phyloP scores from a whole-genome alignment of 2,329 filamentous ascomycete genomes.

The Erysiphe pulchra region DNA sequence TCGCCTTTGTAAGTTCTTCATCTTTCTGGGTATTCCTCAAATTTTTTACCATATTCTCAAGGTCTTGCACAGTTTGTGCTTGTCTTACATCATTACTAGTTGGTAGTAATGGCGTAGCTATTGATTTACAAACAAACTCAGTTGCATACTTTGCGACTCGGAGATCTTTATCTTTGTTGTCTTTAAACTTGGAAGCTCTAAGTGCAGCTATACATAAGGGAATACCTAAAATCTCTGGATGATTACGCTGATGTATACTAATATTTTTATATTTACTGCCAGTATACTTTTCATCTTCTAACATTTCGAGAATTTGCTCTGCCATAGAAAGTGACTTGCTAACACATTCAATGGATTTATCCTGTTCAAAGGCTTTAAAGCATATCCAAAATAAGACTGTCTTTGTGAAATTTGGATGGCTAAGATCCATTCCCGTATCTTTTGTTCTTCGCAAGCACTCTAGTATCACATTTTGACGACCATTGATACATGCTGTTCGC shows the following conservation, averaged over 20 bases:
- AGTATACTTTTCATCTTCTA: slow-evolving; percentile 9
- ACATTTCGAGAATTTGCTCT: slow-evolving; percentile 10
- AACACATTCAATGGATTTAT: slow-evolving; percentile 6
- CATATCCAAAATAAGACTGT: slow-evolving; percentile 7
- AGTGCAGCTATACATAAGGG: slow-evolving; percentile 20
- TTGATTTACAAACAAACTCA: slow-evolving; percentile 3
- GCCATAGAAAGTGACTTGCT: slow-evolving; percentile 10
- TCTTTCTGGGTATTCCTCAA: not conserved
- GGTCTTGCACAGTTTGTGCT: not conserved
- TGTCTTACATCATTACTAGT: slow-evolving; percentile 1
- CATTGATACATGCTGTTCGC: slow-evolving; percentile 3
- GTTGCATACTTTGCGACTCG: slow-evolving; percentile 17
- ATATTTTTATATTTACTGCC: slow-evolving; percentile 2
- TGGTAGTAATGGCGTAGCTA: slow-evolving; percentile 1
- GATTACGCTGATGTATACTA: slow-evolving; percentile 14
- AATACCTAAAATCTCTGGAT: slow-evolving; percentile 17
- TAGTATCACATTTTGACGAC: slow-evolving; percentile 9
- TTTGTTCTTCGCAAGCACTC: slow-evolving; percentile 10
- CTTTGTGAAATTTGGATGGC: slow-evolving; percentile 2
- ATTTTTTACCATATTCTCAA: slow-evolving; percentile 4
- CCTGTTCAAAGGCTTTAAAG: slow-evolving; percentile 5
- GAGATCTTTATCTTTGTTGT: slow-evolving; percentile 16
- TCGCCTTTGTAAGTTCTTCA: not conserved
- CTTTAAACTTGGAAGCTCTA: slow-evolving; percentile 15
- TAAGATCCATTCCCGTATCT: slow-evolving; percentile 10